Evolutionary conservation across 139 green algal genomes (phyloP).

Genomic region (Closterium sp.): DNA sequence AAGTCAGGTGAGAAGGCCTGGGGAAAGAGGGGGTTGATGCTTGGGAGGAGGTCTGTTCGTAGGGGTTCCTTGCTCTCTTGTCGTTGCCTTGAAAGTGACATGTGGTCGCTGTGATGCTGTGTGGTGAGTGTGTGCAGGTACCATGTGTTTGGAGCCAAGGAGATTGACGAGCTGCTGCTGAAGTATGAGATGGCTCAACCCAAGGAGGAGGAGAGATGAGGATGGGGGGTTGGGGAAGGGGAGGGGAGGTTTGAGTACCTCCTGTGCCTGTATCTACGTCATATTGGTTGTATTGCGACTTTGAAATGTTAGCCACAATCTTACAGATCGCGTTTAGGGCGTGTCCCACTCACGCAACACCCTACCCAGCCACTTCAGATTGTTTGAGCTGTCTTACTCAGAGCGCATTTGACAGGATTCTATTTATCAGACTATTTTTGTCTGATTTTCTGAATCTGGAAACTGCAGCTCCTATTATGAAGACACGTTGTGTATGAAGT

Average conservation of each 20-base stretch:
- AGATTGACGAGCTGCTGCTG: conserved; percentile 50
- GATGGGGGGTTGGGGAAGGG: not conserved
- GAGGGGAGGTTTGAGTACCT: not conserved
- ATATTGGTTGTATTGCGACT: too few species aligned
- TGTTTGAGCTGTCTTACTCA: too few species aligned
- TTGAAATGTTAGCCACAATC: too few species aligned
- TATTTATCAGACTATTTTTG: too few species aligned
- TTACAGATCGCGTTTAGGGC: too few species aligned
- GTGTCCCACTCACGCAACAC: too few species aligned
- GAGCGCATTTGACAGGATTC: too few species aligned
- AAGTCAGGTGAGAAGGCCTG: not conserved
- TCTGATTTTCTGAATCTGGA: too few species aligned
- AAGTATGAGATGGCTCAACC: conserved; percentile 87
- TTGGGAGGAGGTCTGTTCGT: not conserved
- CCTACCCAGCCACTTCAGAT: too few species aligned
- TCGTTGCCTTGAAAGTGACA: not conserved
- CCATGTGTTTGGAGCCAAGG: conserved; percentile 39
- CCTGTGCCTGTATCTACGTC: too few species aligned
- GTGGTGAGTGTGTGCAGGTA: conserved; percentile 26
- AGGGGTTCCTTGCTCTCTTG: not conserved
- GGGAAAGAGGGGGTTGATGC: not conserved
- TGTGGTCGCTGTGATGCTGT: not conserved
- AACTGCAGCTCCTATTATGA: too few species aligned
- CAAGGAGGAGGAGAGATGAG: conserved; percentile 60
- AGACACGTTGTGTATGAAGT: too few species aligned